Evolutionary conservation across 2,329 filamentous ascomycete species (phyloP), one percentile per base, ranked within the genome.

Genomic region (Chaetomiaceae sp.): DNA sequence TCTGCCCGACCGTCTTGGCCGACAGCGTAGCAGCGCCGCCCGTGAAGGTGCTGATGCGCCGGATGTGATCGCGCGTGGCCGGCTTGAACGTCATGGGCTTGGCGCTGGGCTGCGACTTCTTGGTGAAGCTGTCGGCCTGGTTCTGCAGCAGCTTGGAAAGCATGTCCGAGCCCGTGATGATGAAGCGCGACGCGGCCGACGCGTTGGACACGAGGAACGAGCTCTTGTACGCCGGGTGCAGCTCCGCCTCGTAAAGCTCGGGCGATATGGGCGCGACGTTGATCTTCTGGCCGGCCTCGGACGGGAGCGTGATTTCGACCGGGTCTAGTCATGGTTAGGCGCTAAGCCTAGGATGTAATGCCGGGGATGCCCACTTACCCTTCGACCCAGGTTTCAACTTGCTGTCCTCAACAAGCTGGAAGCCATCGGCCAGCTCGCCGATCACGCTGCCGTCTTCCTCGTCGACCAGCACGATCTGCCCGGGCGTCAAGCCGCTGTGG

Each of bases 361-460:
- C 15, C 7, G 7, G 29, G 2, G 29, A 11, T 11, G 29, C 22
- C 36, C 7, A 60, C 75, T 62, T 72, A 95, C 89, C 86, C 75
- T 98, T 97, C 5, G 86, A 91, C n/a, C 93, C 93, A 14, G 84
- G 82, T 62, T 84, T 81, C 52, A 98, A 74, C 41, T 74, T 76
- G 22, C 79, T 73, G 54, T 90, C 80, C 60, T 96, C 89, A 14
- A 91, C 74, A 15, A 95, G 77, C 54, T 89, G 74, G 60, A 88
- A 91, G 15, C 84, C 85, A 48, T 91, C 85, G 48, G 85, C 81
- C 51, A 98, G 71, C 69, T 98, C 91, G 37, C 93, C 93, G 22
- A 98, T 86, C 8, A 98, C 86, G 58, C 88, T 94, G 42, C 93
- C 93, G 67, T 98, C 86, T 63, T 97, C 91, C 66, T 98, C 93